Conservation (phyloP, 306 rosid species). For the Hippophae rhamnoides region DNA sequence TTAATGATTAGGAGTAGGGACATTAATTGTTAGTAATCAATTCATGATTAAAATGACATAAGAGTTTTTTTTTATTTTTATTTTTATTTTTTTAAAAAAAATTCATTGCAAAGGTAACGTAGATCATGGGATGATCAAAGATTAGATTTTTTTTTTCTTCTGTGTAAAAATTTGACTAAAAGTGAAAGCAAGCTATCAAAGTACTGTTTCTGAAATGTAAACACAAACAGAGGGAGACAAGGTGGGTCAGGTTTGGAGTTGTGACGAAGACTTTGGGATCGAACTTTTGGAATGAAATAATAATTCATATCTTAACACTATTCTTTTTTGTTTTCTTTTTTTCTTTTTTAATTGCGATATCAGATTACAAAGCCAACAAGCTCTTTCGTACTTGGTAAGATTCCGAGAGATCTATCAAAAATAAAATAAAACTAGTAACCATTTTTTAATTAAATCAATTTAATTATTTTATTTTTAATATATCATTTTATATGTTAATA, state of each 20-base stretch:
- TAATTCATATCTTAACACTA: conserved; percentile 12
- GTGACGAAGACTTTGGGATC: conserved; percentile 53
- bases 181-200: neutral
- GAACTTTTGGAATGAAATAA: neutral
- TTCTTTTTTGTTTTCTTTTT: no score
- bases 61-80: no score
- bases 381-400: conserved; percentile 70
- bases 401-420: conserved; percentile 65
- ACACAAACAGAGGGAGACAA: conserved; percentile 44
- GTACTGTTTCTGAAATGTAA: conserved; percentile 23
- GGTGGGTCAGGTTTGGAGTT: conserved; percentile 76
- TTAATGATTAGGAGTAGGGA: no score
- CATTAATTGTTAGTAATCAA: no score
- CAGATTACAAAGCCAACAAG: conserved; percentile 27
- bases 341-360: conserved; percentile 34
- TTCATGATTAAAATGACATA: no score
- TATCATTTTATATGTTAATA: no score
- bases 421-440: conserved; percentile 25
- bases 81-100: no score
- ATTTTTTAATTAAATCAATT: no score
- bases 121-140: no score
- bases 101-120: no score
- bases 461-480: no score
- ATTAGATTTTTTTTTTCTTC: conserved; percentile 7
- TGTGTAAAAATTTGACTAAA: conserved; percentile 38